A percentile compares a stretch with the other conserved stretches of the same genome.
Conservation (phyloP, 2,329 filamentous ascomycete species). For the Helicocarpus griseus region DNA sequence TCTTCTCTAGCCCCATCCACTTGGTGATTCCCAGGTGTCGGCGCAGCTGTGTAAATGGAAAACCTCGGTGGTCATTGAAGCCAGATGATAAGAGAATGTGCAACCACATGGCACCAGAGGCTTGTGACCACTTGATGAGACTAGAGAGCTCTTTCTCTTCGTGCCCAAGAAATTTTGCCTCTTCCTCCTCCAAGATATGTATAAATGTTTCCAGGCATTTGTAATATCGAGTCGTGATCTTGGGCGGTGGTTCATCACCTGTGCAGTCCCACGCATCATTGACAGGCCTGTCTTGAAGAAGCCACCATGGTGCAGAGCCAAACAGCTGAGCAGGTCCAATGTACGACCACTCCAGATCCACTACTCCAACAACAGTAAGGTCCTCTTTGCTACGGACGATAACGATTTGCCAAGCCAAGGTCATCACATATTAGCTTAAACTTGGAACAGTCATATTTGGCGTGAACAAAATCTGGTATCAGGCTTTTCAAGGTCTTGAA, state of each 20-base stretch:
- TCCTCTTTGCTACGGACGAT: slow-evolving; percentile 26
- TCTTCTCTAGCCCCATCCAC: slow-evolving; percentile 16
- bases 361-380: slow-evolving; percentile 25
- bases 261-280: slow-evolving; percentile 20
- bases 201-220: slow-evolving; percentile 23
- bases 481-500: slow-evolving; percentile 21
- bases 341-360: slow-evolving; percentile 32
- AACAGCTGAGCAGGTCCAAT: slow-evolving; percentile 29
- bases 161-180: slow-evolving; percentile 18
- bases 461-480: slow-evolving; percentile 17
- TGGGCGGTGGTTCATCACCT: slow-evolving; percentile 15
- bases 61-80: slow-evolving; percentile 23
- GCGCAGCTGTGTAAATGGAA: slow-evolving; percentile 23
- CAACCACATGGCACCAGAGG: slow-evolving; percentile 28
- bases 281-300: slow-evolving; percentile 24
- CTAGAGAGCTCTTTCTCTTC: slow-evolving; percentile 21
- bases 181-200: slow-evolving; percentile 24
- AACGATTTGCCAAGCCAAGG: slow-evolving; percentile 28
- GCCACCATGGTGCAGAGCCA: slow-evolving; percentile 29
- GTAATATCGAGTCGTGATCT: slow-evolving; percentile 19
- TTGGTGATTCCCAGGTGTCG: slow-evolving; percentile 13
- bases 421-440: slow-evolving; percentile 33
- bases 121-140: slow-evolving; percentile 25
- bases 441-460: slow-evolving; percentile 19
- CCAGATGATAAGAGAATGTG: slow-evolving; percentile 26